phyloP scores from a whole-genome alignment of 2,329 filamentous ascomycete species.

The Helotiales sp. region DNA sequence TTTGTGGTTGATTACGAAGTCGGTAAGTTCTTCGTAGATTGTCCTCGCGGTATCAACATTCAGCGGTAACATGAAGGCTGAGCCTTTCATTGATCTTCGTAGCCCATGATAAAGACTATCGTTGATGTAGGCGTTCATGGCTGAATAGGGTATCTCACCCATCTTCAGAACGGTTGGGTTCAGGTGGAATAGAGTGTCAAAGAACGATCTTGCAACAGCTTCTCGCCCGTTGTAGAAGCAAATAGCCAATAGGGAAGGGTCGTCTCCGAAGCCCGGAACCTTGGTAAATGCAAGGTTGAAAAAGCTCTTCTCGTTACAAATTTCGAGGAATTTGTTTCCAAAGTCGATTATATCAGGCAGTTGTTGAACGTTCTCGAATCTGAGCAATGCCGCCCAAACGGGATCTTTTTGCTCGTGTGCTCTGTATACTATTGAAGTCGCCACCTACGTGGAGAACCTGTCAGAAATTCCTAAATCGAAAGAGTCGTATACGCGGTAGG shows the following conservation, averaged over 20 bases:
- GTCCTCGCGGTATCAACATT: slow-evolving; percentile 34
- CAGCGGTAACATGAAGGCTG: slow-evolving; percentile 45
- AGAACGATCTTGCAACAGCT: slow-evolving; percentile 39
- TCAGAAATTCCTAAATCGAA: slow-evolving; percentile 15
- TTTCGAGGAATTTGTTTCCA: slow-evolving; percentile 23
- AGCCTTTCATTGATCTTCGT: slow-evolving; percentile 46
- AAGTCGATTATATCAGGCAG: slow-evolving; percentile 23
- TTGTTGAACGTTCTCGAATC: slow-evolving; percentile 22
- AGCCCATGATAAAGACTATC: slow-evolving; percentile 42
- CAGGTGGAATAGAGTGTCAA: slow-evolving; percentile 38
- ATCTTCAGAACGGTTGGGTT: slow-evolving; percentile 38
- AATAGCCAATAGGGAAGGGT: background rate
- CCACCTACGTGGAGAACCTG: background rate
- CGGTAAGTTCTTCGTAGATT: slow-evolving; percentile 39
- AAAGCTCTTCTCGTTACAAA: background rate
- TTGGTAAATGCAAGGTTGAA: slow-evolving; percentile 1
- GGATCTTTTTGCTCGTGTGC: slow-evolving; percentile 26
- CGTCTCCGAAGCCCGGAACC: background rate
- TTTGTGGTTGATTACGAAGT: slow-evolving; percentile 35
- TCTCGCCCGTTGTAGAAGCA: slow-evolving; percentile 45
- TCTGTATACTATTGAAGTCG: slow-evolving; percentile 6
- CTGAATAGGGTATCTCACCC: slow-evolving; percentile 42
- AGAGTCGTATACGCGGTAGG: background rate
- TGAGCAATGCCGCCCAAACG: slow-evolving; percentile 31
- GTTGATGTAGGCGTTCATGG: slow-evolving; percentile 44